Base-by-base conservation (phyloP, 75 land plant species). In the Chamaecyparis obtusa region DNA sequence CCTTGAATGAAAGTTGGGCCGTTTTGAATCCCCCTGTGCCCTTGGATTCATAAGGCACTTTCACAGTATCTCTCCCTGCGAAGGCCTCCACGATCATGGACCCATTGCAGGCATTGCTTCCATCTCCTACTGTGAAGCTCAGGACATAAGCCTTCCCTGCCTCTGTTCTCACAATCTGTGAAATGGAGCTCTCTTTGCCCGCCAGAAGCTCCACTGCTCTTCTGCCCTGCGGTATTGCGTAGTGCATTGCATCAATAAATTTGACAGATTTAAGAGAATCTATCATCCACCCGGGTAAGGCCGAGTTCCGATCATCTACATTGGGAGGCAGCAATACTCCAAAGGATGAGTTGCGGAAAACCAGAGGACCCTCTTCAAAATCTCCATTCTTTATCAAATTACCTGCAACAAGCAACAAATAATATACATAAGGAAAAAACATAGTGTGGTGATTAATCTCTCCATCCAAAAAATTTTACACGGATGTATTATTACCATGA, bases 311-410 rank as follows among this genome's bases (percentile, higher is more conserved):
- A 78, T 90, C 91, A 32, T 89, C 88, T 46, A 82, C 85, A 35
- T 86, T 81, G 35, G 89, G 89, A 1, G 89, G 87, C 69, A 91
- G 86, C 7, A 91, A 85, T 49, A 89, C 91, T 54, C 92, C 92
- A 76, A 43, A 89, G 3, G 87, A 82, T 15, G 90, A 85, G 60
- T 87, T 83, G 32, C 85, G 89, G 16, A 89, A 71, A 0, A 89
- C 48, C 49, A 90, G 89, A 9, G 92, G 91, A 1, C 92, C 92
- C 77, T 91, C 91, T 32, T 91, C 92, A 71, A 91, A 89, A 49
- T 84, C 91, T 8, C 89, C 91, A 39, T 91, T 91, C 85, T 89
- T 87, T 81, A 91, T 17, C 78, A 91, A 43, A 85, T 91, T 89
- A 37, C 55, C 92, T 91, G 90, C 83, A 85, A 39, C 6, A 79